These are phyloP conservation scores for Trichaptum fuscoviolaceum DNA, from an alignment of 768 basidiomycete genomes.

Conservation along the genomic window DNA sequence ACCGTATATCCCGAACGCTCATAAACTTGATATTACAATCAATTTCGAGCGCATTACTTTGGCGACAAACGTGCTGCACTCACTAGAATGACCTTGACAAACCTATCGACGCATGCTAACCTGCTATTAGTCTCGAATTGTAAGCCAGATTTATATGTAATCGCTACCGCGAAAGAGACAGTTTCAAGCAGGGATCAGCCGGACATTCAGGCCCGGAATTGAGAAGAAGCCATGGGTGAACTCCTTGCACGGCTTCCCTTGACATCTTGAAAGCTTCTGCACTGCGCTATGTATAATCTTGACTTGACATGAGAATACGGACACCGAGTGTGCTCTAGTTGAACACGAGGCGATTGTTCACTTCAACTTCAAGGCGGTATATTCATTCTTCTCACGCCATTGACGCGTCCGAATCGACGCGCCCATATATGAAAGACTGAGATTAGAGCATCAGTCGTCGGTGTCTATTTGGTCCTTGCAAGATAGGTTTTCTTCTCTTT, in stretches of 20 bases:
- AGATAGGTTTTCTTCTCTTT: neutral
- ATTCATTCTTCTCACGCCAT: neutral
- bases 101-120: neutral
- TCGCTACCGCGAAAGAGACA: neutral
- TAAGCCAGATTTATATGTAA: neutral
- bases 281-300: neutral
- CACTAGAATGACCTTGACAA: neutral
- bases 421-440: neutral
- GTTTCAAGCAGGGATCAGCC: no score
- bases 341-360: neutral
- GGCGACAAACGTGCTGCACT: neutral
- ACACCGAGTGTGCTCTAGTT: neutral
- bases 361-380: no score
- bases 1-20: neutral
- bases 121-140: no score
- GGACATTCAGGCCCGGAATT: neutral
- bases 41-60: neutral
- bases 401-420: neutral
- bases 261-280: neutral
- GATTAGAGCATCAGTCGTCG: no score
- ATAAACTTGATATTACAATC: neutral
- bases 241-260: neutral
- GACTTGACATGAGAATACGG: neutral
- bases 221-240: neutral
- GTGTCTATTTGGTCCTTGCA: neutral